Conservation (phyloP, 345 rosid species). For the Crucihimalaya himalaica region DNA sequence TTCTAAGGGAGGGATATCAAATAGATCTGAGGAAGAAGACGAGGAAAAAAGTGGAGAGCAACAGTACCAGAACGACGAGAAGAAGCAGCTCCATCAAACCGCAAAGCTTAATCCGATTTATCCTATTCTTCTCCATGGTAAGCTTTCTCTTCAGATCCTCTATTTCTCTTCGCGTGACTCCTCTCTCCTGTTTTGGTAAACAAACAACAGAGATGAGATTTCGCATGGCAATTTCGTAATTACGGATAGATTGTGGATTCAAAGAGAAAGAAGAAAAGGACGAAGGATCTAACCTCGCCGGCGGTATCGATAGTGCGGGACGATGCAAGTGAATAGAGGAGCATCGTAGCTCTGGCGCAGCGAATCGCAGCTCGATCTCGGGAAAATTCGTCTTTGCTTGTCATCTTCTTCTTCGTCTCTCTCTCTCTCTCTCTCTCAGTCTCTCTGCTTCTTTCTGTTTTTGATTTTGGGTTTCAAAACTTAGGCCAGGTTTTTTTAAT, state of each 20-base stretch:
- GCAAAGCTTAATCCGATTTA: slow-evolving; percentile 28
- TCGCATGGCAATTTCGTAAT: neutral
- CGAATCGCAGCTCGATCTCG: slow-evolving; percentile 32
- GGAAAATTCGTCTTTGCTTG: slow-evolving; percentile 16
- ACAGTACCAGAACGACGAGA: slow-evolving; percentile 29
- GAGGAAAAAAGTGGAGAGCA: slow-evolving; percentile 35
- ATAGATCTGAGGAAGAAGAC: slow-evolving; percentile 19
- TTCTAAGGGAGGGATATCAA: neutral
- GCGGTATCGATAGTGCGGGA: slow-evolving; percentile 3
- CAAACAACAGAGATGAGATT: slow-evolving; percentile 2
- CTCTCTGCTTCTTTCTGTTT: slow-evolving; percentile 10
- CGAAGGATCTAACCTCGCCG: slow-evolving; percentile 31
- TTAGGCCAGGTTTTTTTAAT: neutral
- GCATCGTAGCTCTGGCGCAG: slow-evolving; percentile 39
- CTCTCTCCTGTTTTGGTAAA: slow-evolving; percentile 13
- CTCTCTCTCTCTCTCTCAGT: slow-evolving; percentile 7
- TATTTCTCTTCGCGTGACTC: slow-evolving; percentile 20
- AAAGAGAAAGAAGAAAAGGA: neutral
- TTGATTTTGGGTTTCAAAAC: slow-evolving; percentile 24
- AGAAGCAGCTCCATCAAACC: slow-evolving; percentile 34
- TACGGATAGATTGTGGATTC: neutral
- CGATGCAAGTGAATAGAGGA: slow-evolving; percentile 34
- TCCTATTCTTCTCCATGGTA: slow-evolving; percentile 21
- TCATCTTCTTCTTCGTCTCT: slow-evolving; percentile 24
- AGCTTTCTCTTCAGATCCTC: slow-evolving; percentile 35